Conservation (phyloP, 2,329 filamentous ascomycete species). For the Fusarium transvaalense region DNA sequence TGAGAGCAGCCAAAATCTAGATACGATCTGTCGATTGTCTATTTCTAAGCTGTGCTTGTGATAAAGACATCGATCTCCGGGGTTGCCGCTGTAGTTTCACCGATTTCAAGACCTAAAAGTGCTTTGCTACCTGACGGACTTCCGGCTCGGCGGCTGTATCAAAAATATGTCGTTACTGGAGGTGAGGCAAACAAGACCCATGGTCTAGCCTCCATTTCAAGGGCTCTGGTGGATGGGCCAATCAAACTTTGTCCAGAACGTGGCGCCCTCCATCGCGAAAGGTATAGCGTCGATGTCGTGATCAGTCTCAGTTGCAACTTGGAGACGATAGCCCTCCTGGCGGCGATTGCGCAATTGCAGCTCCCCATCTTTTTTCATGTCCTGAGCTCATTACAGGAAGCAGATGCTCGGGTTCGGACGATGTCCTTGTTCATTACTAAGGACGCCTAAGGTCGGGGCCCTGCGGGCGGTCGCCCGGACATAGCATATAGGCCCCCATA, state of each 20-base stretch:
- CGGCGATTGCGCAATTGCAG: conserved; percentile 55
- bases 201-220: conserved; percentile 44
- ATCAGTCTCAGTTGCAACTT: conserved; percentile 56
- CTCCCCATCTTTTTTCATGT: conserved; percentile 46
- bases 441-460: conserved; percentile 37
- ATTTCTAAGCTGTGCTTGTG: conserved; percentile 31
- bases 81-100: conserved; percentile 26
- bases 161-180: conserved; percentile 38
- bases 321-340: conserved; percentile 48
- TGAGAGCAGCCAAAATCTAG: conserved; percentile 27
- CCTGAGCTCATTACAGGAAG: conserved; percentile 42
- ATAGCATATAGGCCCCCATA: conserved; percentile 46
- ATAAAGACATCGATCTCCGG: conserved; percentile 19
- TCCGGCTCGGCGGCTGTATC: conserved; percentile 48
- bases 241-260: conserved; percentile 50
- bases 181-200: conserved; percentile 44
- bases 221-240: conserved; percentile 48
- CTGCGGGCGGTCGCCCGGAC: conserved; percentile 49
- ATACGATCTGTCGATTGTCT: not conserved
- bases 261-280: conserved; percentile 58
- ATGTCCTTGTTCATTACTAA: conserved; percentile 47
- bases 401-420: conserved; percentile 39
- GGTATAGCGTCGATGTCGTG: conserved; percentile 67
- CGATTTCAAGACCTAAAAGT: conserved; percentile 18
- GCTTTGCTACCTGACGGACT: conserved; percentile 33